Base-by-base conservation (phyloP, 2,329 filamentous ascomycete species). In the Penicillium janthinellum region DNA sequence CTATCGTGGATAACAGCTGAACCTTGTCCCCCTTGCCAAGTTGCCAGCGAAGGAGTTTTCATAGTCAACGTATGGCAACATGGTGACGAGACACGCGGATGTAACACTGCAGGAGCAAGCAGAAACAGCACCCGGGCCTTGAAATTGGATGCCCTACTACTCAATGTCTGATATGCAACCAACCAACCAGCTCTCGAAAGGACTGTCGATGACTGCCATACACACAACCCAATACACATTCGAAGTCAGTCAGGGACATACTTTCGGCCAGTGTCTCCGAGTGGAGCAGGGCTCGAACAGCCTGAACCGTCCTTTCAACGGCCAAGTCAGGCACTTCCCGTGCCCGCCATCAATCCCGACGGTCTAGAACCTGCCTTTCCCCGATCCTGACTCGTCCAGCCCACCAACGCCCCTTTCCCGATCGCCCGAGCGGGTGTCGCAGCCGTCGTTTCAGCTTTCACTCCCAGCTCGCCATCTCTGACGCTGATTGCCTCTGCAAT, bases 381-480 rank as follows among this genome's bases (percentile, higher is more conserved):
- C 14, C 14, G 25, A 47, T 17, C 44, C 44, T 47, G 44, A 47
- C 44, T 47, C 49, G 34, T 22, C 34, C 37, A 39, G 34, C 37
- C 49, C 14, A 4, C 35, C 6, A 20, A 10, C 47, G 31, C 28
- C 34, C 47, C 31, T 7, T 39, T 25, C 49, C 25, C 15, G 51
- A 31, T 44, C 51, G 50, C 14, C 34, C 34, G 11, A 52, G 17
- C 31, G 35, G 20, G 34, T 37, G 39, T 44, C 34, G 51, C 51
- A 42, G 51, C 51, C 38, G 35, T 31, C 54, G 54, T 44, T 51
- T 45, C 28, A 41, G 47, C 22, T 45, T 57, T 57, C 47, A 51
- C 38, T 6, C 54, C 37, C 12, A 20, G 22, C 20, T 35, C 15
- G 25, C 20, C 10, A 4, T 17, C 45, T 22, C n/a, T 37, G 11